Evolutionary conservation across 371 early-diverging fungal species (phyloP).

Genomic region (Mortierella polycephala): DNA sequence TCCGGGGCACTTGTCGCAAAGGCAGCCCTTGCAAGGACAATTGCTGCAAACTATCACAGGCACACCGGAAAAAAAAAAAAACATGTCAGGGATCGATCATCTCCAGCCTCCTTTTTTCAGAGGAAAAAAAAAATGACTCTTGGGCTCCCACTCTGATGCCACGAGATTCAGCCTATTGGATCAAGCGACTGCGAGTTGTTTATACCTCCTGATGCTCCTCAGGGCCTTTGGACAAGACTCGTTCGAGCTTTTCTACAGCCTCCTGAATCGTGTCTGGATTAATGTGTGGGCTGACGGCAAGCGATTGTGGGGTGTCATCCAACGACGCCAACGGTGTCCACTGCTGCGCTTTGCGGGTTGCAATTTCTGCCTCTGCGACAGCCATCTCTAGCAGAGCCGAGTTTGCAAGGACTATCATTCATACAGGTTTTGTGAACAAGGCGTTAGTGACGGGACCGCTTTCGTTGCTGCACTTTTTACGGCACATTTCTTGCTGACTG

Average conservation of each 20-base stretch:
- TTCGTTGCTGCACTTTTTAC: too few relatives aligned
- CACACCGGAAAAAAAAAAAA: too few relatives aligned
- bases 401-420: slow-evolving; percentile 28
- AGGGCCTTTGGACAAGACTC: slow-evolving; percentile 27
- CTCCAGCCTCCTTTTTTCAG: background rate
- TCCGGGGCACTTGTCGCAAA: slow-evolving; percentile 46
- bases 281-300: slow-evolving; percentile 23
- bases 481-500: too few relatives aligned
- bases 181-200: background rate
- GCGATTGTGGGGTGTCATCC: slow-evolving; percentile 32
- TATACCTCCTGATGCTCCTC: slow-evolving; percentile 49
- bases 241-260: slow-evolving; percentile 36
- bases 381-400: slow-evolving; percentile 41
- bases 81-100: background rate
- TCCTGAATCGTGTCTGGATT: slow-evolving; percentile 24
- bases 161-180: background rate
- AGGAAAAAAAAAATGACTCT: background rate
- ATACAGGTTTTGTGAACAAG: background rate
- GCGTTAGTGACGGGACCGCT: background rate
- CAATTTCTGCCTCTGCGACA: slow-evolving; percentile 33
- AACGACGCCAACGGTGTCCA: slow-evolving; percentile 26
- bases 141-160: background rate
- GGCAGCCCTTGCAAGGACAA: slow-evolving; percentile 45
- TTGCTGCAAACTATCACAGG: slow-evolving; percentile 38
- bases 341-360: slow-evolving; percentile 20